Evolutionary conservation across 73 alveolate genomes (phyloP).

Genomic region (Paramecium tetraurelia): DNA sequence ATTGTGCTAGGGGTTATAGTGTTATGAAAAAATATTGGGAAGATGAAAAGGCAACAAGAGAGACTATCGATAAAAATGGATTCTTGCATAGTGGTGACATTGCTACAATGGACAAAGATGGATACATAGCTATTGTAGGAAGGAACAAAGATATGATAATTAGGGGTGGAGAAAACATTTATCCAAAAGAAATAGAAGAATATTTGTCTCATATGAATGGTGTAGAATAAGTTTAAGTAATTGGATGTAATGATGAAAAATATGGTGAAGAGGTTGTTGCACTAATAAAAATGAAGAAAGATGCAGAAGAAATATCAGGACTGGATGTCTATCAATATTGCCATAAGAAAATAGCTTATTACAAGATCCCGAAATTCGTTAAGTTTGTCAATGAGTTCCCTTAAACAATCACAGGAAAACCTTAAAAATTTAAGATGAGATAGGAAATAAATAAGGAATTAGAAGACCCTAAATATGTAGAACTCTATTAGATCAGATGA

Average conservation of each 20-base stretch:
- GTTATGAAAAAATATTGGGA: constrained; percentile 85
- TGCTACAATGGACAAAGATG: constrained; percentile 80
- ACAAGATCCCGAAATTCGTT: constrained; percentile 72
- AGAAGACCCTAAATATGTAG: constrained; percentile 46
- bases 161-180: constrained; percentile 91
- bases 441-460: constrained; percentile 53
- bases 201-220: constrained; percentile 68
- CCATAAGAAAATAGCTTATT: constrained; percentile 75
- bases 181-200: constrained; percentile 86
- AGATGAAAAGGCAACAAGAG: constrained; percentile 71
- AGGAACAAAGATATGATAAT: constrained; percentile 86
- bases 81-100: constrained; percentile 82
- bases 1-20: constrained; percentile 75
- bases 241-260: constrained; percentile 79
- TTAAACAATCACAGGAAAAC: constrained; percentile 87
- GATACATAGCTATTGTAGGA: constrained; percentile 78
- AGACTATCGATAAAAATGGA: constrained; percentile 67
- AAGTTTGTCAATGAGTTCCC: constrained; percentile 74
- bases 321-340: constrained; percentile 67
- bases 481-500: constrained; percentile 50
- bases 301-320: constrained; percentile 24
- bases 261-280: constrained; percentile 88
- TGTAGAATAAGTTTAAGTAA: constrained; percentile 73
- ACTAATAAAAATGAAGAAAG: constrained; percentile 69
- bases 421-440: constrained; percentile 79